A percentile compares a stretch with the other conserved stretches of the same genome.
Evolutionary conservation across 371 early-diverging fungal genomes (phyloP).

Genomic region (Nematocida ironsii): DNA sequence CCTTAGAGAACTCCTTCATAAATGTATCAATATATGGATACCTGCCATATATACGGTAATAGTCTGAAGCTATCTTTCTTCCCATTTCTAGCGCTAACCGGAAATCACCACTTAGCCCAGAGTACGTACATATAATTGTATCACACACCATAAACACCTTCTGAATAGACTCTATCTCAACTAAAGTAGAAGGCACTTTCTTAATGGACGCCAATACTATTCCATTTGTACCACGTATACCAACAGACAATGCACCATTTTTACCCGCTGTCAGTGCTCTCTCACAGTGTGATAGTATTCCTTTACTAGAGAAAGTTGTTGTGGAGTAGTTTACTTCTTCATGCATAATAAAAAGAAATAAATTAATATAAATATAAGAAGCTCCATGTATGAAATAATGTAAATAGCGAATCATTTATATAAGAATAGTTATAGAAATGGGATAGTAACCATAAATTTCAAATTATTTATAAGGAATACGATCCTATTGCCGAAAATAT

Average conservation of each 20-base stretch:
- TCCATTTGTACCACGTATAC: slow-evolving; percentile 63
- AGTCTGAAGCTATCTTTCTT: slow-evolving; percentile 64
- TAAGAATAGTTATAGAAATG: too few relatives aligned
- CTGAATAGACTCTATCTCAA: slow-evolving; percentile 53
- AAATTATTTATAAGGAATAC: too few relatives aligned
- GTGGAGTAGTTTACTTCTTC: slow-evolving; percentile 65
- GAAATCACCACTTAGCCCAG: slow-evolving; percentile 70
- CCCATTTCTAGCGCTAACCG: slow-evolving; percentile 60
- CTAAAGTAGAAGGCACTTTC: slow-evolving; percentile 58
- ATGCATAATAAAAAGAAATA: slow-evolving; percentile 58
- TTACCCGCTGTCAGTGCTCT: slow-evolving; percentile 68
- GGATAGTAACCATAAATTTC: too few relatives aligned
- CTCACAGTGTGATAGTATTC: slow-evolving; percentile 69
- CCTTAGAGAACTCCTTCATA: slow-evolving; percentile 60
- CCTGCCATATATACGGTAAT: slow-evolving; percentile 64
- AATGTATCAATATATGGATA: slow-evolving; percentile 66
- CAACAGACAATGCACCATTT: slow-evolving; percentile 66
- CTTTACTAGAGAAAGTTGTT: slow-evolving; percentile 68
- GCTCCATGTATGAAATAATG: too few relatives aligned
- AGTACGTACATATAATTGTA: slow-evolving; percentile 65
- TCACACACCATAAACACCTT: slow-evolving; percentile 67
- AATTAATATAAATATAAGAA: slow-evolving; percentile 26
- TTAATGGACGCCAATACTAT: slow-evolving; percentile 66
- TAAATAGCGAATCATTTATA: too few relatives aligned
- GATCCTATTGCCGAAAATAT: too few relatives aligned